Conservation (phyloP, 805 yeast species). For the Wickerhamomyces ciferrii region DNA sequence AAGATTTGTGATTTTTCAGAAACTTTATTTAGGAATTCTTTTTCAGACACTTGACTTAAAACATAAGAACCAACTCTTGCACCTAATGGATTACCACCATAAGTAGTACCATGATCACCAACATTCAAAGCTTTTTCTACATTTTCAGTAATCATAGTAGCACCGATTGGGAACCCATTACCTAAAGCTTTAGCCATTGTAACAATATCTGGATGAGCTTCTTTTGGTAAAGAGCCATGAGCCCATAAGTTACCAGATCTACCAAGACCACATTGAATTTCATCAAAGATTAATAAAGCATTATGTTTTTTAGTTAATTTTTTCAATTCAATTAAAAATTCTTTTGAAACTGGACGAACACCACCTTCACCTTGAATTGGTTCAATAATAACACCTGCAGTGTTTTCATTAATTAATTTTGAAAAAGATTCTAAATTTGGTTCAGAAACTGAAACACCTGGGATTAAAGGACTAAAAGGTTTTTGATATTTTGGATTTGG, state of each 20-base stretch:
- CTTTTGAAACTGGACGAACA: slow-evolving; percentile 58
- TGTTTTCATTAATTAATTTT: slow-evolving; percentile 31
- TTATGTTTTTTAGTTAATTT: slow-evolving; percentile 61
- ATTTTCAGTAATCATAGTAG: slow-evolving; percentile 78
- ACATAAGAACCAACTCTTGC: slow-evolving; percentile 78
- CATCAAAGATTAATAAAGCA: slow-evolving; percentile 84
- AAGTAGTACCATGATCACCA: slow-evolving; percentile 98
- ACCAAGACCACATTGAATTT: slow-evolving; percentile 95
- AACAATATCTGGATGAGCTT: slow-evolving; percentile 90
- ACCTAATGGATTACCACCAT: slow-evolving; percentile 95
- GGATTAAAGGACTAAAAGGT: slow-evolving; percentile 90
- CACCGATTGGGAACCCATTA: slow-evolving; percentile 95
- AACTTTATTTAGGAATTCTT: slow-evolving; percentile 57
- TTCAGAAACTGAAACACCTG: slow-evolving; percentile 72
- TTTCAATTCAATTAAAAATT: slow-evolving; percentile 63
- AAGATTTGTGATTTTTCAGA: slow-evolving; percentile 54
- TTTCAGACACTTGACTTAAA: slow-evolving; percentile 57
- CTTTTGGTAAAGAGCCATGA: slow-evolving; percentile 65
- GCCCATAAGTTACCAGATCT: slow-evolving; percentile 95
- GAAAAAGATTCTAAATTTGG: slow-evolving; percentile 59
- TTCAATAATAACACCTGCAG: slow-evolving; percentile 89
- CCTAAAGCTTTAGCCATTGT: slow-evolving; percentile 97
- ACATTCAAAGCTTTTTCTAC: slow-evolving; percentile 70
- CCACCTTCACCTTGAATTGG: slow-evolving; percentile 99
- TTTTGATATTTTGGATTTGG: slow-evolving; percentile 89